Conservation (phyloP, 2,329 filamentous ascomycete genomes). For the Podosphaera leucotricha region DNA sequence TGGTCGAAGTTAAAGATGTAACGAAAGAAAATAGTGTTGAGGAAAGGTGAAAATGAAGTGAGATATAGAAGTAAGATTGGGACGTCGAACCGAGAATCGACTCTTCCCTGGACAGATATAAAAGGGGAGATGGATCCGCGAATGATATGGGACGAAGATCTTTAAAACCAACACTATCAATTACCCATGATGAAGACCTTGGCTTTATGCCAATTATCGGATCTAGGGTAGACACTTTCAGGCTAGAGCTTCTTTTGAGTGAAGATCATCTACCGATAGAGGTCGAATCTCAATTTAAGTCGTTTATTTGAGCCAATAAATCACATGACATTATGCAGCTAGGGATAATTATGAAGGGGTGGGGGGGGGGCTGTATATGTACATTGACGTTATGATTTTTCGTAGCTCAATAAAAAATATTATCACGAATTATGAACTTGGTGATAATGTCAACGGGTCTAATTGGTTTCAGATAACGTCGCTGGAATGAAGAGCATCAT, state of each 20-base stretch:
- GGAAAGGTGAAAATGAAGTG: neutral
- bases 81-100: neutral
- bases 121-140: neutral
- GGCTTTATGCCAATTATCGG: neutral
- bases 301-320: neutral
- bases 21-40: neutral
- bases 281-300: neutral
- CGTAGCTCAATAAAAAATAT: neutral
- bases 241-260: neutral
- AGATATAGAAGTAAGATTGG: neutral
- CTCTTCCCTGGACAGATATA: neutral
- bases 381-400: neutral
- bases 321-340: neutral
- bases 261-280: neutral
- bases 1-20: neutral
- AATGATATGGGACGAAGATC: neutral
- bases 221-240: neutral
- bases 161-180: neutral
- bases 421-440: neutral
- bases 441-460: neutral
- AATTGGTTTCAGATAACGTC: neutral
- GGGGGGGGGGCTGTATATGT: neutral
- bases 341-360: neutral
- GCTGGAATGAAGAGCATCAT: neutral
- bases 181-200: neutral